Evolutionary conservation across 306 rosid genomes (phyloP).

Genomic region (Glycine latifolia): DNA sequence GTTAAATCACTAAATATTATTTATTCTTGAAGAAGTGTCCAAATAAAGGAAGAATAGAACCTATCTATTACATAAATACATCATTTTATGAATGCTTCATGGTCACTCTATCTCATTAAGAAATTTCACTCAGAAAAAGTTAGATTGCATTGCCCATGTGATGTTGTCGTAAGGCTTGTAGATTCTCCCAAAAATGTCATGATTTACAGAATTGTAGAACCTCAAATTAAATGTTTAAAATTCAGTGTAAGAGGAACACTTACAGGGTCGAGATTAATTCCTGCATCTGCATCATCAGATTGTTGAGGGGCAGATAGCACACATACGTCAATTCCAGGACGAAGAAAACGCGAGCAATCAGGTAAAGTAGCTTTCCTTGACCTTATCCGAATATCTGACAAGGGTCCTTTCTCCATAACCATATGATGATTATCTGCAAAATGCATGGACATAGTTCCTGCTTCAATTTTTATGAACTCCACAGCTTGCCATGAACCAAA

Average conservation of each 20-base stretch:
- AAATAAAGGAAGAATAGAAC: neutral
- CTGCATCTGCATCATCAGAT: slow-evolving; percentile 30
- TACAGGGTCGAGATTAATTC: slow-evolving; percentile 53
- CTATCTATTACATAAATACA: slow-evolving; percentile 11
- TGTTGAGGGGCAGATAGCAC: slow-evolving; percentile 56
- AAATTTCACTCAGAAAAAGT: neutral
- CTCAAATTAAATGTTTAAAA: slow-evolving; percentile 1
- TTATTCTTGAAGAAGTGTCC: neutral
- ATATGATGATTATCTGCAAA: slow-evolving; percentile 53
- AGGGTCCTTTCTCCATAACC: slow-evolving; percentile 68
- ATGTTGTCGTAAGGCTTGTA: neutral
- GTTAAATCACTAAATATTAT: too few relatives aligned
- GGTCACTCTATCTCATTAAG: slow-evolving; percentile 1
- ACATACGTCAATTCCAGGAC: slow-evolving; percentile 84
- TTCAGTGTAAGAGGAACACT: slow-evolving; percentile 47
- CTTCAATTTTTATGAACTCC: slow-evolving; percentile 62
- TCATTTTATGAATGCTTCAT: neutral
- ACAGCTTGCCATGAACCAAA: slow-evolving; percentile 80
- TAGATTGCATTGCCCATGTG: slow-evolving; percentile 27
- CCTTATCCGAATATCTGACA: slow-evolving; percentile 64
- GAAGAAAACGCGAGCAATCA: slow-evolving; percentile 77
- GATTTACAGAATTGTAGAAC: slow-evolving; percentile 21
- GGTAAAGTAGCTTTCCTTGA: slow-evolving; percentile 75
- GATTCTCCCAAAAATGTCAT: slow-evolving; percentile 9
- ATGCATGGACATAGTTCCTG: slow-evolving; percentile 66